phyloP scores from a whole-genome alignment of 306 rosid species.

The Fragaria vesca region DNA sequence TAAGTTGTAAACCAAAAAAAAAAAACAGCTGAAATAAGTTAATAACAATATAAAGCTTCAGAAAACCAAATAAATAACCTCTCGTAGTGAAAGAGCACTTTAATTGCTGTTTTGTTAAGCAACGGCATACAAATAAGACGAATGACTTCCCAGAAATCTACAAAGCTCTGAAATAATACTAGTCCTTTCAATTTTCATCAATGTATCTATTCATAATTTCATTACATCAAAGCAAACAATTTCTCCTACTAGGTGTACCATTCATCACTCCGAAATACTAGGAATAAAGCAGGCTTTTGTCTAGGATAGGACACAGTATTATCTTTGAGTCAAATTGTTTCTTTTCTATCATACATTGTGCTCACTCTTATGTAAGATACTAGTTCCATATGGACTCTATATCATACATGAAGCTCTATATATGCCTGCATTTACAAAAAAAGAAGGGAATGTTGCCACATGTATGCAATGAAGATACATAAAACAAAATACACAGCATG shows the following conservation, averaged over 20 bases:
- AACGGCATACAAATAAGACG: background rate
- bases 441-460: background rate
- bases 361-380: background rate
- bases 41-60: background rate
- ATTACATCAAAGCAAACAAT: background rate
- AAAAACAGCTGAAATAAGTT: background rate
- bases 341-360: background rate
- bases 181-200: background rate
- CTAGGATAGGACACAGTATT: background rate
- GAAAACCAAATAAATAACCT: background rate
- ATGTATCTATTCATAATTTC: background rate
- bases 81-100: background rate
- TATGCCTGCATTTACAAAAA: background rate
- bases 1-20: too few species aligned
- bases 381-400: background rate
- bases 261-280: background rate
- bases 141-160: background rate
- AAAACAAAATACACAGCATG: background rate
- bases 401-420: background rate
- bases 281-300: background rate
- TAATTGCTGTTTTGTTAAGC: background rate
- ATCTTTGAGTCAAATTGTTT: background rate
- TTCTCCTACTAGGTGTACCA: background rate
- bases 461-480: background rate
- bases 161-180: background rate